Evolutionary conservation across 1,139 yeast species (phyloP).

Genomic region (Candida labiduridarum): DNA sequence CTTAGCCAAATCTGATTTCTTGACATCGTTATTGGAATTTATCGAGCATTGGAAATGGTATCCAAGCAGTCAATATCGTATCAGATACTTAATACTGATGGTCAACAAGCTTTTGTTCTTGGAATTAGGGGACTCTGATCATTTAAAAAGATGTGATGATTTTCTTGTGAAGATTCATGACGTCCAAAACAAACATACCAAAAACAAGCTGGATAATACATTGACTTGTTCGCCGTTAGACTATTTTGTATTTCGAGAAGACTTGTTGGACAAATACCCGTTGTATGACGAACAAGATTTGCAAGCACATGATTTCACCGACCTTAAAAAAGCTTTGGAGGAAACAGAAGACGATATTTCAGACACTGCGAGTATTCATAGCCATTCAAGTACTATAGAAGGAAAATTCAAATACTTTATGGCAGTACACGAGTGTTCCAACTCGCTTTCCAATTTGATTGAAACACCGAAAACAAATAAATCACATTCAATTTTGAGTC

Average conservation of each 20-base stretch:
- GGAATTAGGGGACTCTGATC: conserved; percentile 62
- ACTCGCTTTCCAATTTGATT: conserved; percentile 58
- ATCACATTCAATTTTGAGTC: conserved; percentile 55
- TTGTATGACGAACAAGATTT: conserved; percentile 39
- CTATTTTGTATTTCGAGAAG: conserved; percentile 77
- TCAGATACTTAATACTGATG: conserved; percentile 57
- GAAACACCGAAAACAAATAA: conserved; percentile 61
- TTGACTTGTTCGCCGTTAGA: conserved; percentile 74
- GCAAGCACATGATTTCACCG: conserved; percentile 21
- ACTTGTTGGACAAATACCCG: conserved; percentile 75
- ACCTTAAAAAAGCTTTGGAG: conserved; percentile 18
- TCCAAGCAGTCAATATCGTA: conserved; percentile 29
- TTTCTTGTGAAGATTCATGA: conserved; percentile 48
- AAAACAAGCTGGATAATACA: conserved; percentile 21
- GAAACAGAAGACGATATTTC: conserved; percentile 2
- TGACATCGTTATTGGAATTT: conserved; percentile 49
- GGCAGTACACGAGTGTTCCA: conserved; percentile 47
- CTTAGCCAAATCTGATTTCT: conserved; percentile 33
- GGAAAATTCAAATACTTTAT: conserved; percentile 36
- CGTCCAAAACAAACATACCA: conserved; percentile 35
- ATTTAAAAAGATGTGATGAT: conserved; percentile 49
- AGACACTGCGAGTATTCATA: conserved; percentile 4
- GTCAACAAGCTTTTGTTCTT: conserved; percentile 61
- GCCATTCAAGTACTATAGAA: conserved; percentile 17
- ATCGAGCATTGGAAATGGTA: conserved; percentile 73